These are phyloP conservation scores for Tulasnella sp. DNA, from an alignment of 768 basidiomycete species.

Conservation along the genomic window DNA sequence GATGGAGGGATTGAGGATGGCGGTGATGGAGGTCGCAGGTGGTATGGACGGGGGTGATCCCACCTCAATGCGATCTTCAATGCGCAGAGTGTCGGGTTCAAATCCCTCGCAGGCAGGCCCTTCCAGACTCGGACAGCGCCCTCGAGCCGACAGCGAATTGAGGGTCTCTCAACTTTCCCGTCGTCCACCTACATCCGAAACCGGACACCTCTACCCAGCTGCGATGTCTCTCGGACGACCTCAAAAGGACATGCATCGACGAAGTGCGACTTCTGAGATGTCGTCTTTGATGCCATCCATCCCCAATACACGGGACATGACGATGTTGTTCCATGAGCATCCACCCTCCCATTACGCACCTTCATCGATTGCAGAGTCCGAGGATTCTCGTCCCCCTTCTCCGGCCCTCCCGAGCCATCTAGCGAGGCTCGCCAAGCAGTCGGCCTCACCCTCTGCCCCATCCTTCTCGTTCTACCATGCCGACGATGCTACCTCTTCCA, in stretches of 20 bases:
- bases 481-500: background rate
- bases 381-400: background rate
- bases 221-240: background rate
- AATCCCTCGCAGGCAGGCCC: background rate
- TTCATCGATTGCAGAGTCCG: background rate
- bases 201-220: background rate
- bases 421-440: background rate
- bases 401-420: background rate
- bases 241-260: background rate
- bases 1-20: constrained; percentile 7
- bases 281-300: constrained; percentile 4
- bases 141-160: background rate
- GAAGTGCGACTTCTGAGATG: constrained; percentile 7
- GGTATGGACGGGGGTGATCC: background rate
- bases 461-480: constrained; percentile 7
- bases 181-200: background rate
- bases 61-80: background rate
- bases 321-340: constrained; percentile 7
- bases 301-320: background rate
- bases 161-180: background rate
- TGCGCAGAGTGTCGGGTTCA: background rate
- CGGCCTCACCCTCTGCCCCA: background rate
- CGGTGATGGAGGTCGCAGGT: constrained; percentile 3
- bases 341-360: background rate
- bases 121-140: background rate